phyloP scores from a whole-genome alignment of 176 grass and related monocot genomes.

The Luzula sylvatica region DNA sequence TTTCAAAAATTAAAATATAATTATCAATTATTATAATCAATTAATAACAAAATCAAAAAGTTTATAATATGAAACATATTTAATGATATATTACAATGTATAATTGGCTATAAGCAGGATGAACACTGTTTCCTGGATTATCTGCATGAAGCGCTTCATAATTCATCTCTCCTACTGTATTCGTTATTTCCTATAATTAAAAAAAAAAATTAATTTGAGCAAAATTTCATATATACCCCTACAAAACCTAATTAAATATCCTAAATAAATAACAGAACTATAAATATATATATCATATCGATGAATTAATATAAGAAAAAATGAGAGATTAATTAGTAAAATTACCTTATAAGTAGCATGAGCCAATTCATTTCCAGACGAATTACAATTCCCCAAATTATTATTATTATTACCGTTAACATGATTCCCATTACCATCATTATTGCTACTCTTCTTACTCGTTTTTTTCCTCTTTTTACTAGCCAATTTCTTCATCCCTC shows the following conservation, averaged over 20 bases:
- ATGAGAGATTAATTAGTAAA: neutral
- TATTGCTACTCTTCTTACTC: neutral
- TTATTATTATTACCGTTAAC: neutral
- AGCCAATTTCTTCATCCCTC: conserved; percentile 9
- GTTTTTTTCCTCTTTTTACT: conserved; percentile 19
- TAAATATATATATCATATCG: neutral
- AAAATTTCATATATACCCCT: conserved; percentile 3
- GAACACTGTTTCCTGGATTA: conserved; percentile 14
- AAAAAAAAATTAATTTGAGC: neutral
- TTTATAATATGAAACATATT: neutral
- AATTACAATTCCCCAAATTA: conserved; percentile 2
- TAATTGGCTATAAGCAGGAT: conserved; percentile 22
- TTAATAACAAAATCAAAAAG: neutral
- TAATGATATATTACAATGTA: conserved; percentile 10
- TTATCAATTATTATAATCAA: neutral
- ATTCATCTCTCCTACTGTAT: conserved; percentile 18
- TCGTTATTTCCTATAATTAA: conserved; percentile 15
- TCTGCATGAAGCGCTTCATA: conserved; percentile 18
- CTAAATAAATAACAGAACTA: too few species aligned
- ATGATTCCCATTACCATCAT: too few species aligned
- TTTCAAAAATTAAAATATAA: conserved; percentile 13
- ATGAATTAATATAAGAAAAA: neutral
- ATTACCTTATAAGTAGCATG: conserved; percentile 19
- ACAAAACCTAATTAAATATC: neutral
- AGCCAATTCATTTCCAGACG: conserved; percentile 1